Base-by-base conservation (phyloP, 345 rosid species). In the Boechera retrofracta region DNA sequence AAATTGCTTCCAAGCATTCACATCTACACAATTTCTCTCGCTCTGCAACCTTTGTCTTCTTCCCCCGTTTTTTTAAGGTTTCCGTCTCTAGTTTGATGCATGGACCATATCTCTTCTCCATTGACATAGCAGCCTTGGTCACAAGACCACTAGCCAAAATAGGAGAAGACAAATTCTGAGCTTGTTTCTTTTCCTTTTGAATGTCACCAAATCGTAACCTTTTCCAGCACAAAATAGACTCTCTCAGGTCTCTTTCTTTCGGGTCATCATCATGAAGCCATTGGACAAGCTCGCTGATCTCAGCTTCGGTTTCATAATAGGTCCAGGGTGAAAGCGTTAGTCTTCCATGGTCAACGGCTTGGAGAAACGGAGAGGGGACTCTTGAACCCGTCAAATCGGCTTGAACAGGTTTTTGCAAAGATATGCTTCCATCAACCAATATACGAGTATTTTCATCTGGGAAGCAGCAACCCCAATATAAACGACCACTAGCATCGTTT, bases 1-100 rank as follows among this genome's bases (percentile, higher is more conserved):
- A 89, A 66, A 89, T 83, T 28, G 85, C 89, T 86, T 95, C 99
- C 65, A 95, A 83, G 77, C 99, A 95, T 75, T 84, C 85, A 52
- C 99, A 95, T 51, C 97, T 80, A 52, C 81, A 87, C 73, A 85
- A 82, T 77, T 83, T 89, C 60, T 88, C 95, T 72, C 64, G 85
- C 67, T 75, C 77, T 32, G 52, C 77, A 70, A 82, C 65, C 75
- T 77, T 83, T 55, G 79, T 82, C 83, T 82, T 86, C 80, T 89
- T 86, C 63, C 85, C 90, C 56, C 58, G 77, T 77, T 81, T 86
- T 82, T 84, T 88, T 12, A 74, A 52, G 18, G 80, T 33, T 49
- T 81, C 88, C 21, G 53, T 70, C 73, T 84, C 90, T 16, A 82
- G 55, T 77, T 82, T 87, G 35, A 54, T 56, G 77, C 77, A 85